Evolutionary conservation across 805 yeast species (phyloP), one percentile per base, ranked within the genome.

Genomic region (Novakomyces olei): DNA sequence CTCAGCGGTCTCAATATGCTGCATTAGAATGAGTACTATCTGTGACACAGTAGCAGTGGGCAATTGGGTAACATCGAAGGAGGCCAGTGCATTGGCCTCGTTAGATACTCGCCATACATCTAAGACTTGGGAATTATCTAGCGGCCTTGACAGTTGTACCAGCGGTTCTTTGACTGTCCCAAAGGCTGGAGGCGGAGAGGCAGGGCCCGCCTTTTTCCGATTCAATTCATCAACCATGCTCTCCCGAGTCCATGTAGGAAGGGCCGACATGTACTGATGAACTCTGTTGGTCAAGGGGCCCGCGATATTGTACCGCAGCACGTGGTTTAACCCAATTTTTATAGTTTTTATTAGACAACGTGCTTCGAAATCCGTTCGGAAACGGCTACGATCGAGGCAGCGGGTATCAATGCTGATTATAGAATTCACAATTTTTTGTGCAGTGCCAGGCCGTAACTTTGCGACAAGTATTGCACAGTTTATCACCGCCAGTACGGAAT

Each of bases 261-360:
- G n/a, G n/a, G n/a, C n/a, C n/a, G n/a, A n/a, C n/a, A n/a, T n/a
- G n/a, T n/a, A n/a, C n/a, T n/a, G n/a, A n/a, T n/a, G n/a, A n/a
- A n/a, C n/a, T n/a, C n/a, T n/a, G n/a, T n/a, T n/a, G n/a, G n/a
- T n/a, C n/a, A n/a, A n/a, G n/a, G n/a, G n/a, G n/a, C n/a, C n/a
- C n/a, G n/a, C n/a, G n/a, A n/a, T n/a, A n/a, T n/a, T n/a, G n/a
- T n/a, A n/a, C n/a, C n/a, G n/a, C n/a, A n/a, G n/a, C 25, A 22
- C 25, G 12, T 10, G 2, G 2, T 23, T 15, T 9, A 52, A 36
- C 26, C 47, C 26, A 8, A 50, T 37, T n/a, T 43, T 41, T 22
- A 72, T 49, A 15, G 65, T 53, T 34, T 80, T 62, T 46, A 74
- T 81, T 12, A 67, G 63, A 44, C 69, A 74, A 43, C 75, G 64